Base-by-base conservation (phyloP, 106 monocot species). In the Cymbidium sinense region DNA sequence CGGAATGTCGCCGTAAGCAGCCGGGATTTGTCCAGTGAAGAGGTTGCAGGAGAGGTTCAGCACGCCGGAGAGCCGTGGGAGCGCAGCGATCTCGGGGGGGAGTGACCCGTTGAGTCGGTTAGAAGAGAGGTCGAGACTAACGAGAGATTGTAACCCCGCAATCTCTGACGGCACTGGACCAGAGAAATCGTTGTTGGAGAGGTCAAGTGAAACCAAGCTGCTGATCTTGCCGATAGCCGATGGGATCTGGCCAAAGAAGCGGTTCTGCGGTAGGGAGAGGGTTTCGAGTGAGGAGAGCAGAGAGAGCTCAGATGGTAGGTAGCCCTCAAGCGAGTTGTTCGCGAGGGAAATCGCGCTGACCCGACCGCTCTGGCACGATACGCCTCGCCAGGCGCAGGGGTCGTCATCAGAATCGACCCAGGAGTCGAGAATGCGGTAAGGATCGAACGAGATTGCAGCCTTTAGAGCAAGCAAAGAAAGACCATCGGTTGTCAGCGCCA, bases 41-140 rank as follows among this genome's bases (percentile, higher is more conserved):
- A 25, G 51, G 76, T 99, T 95, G 78, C 23, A 81, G 29, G 94
- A 94, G 27, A 95, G 82, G 76, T 99, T 90, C 35, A 99, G 85
- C 39, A 90, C 87, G 27, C 94, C 94, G 31, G 86, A 73, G 50
- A 92, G 88, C 41, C 71, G 77, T 21, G 85, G 88, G 34, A 95
- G 84, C 37, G 47, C 34, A 34, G 88, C 84, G 31, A 93, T 58
- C 27, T 80, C 86, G n/a, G 83, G 86, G 6, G 94, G 98, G 52
- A 99, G 87, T 83, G 90, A 85, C 41, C 98, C 94, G 69, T 85
- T 87, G 88, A 94, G 88, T 62, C 82, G 81, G 74, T 99, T 99
- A 41, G 65, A 55, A 0, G 87, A 81, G 76, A 99, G 84, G 52
- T 99, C 98, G 17, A 99, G 83, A 70, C 84, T 88, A 43, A 92